Percentiles rank a stretch among this genome's conserved stretches.
phyloP scores from a whole-genome alignment of 345 rosid genomes.

The Ailanthus altissimus region DNA sequence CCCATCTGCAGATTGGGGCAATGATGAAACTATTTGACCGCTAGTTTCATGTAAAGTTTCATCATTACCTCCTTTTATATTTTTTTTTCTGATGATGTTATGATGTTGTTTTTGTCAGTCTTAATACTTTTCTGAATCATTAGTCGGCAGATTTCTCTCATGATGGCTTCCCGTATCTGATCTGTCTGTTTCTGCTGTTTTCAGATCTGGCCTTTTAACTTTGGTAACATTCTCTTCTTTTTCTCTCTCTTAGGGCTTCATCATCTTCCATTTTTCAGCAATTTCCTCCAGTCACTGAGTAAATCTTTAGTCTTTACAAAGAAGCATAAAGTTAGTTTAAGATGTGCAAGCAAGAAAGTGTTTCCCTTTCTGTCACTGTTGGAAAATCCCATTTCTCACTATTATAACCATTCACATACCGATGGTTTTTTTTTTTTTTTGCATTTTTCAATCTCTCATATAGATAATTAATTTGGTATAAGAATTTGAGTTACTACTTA shows the following conservation, averaged over 20 bases:
- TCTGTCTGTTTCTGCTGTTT: slow-evolving; percentile 48
- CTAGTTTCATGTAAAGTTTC: slow-evolving; percentile 36
- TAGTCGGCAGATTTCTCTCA: slow-evolving; percentile 31
- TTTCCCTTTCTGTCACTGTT: slow-evolving; percentile 20
- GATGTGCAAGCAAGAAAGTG: slow-evolving; percentile 17
- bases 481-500: neutral
- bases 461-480: neutral
- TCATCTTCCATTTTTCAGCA: slow-evolving; percentile 13
- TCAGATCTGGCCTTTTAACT: slow-evolving; percentile 43
- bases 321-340: neutral
- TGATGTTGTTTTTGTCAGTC: slow-evolving; percentile 39
- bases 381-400: slow-evolving; percentile 7
- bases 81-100: slow-evolving; percentile 30
- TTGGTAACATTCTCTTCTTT: slow-evolving; percentile 17
- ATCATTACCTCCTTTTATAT: slow-evolving; percentile 49
- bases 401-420: neutral
- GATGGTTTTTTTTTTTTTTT: neutral
- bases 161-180: slow-evolving; percentile 45
- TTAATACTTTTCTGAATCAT: slow-evolving; percentile 31
- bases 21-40: slow-evolving; percentile 64
- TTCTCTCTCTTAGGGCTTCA: slow-evolving; percentile 35
- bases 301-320: neutral
- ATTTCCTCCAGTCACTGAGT: slow-evolving; percentile 11
- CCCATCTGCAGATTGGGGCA: slow-evolving; percentile 53
- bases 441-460: neutral